Evolutionary conservation across 106 monocot genomes (phyloP).

Genomic region (Platanthera guangdongensis): DNA sequence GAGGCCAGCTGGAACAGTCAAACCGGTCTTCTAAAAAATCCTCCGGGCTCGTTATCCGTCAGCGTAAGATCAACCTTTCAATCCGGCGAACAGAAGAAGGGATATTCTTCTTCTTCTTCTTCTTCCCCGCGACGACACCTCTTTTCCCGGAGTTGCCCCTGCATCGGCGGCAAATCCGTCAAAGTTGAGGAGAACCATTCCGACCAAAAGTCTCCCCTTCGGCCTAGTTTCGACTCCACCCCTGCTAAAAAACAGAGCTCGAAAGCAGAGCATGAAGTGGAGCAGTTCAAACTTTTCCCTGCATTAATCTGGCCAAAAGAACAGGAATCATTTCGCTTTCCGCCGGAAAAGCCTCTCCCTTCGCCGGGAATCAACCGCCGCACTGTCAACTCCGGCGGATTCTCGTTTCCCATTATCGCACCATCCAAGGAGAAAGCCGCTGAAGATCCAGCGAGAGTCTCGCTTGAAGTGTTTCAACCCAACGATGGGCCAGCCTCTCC

Average conservation of each 20-base stretch:
- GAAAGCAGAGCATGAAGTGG: conserved; percentile 14
- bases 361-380: conserved; percentile 16
- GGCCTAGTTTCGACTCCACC: background rate
- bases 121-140: conserved; percentile 14
- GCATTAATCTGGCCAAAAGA: conserved; percentile 20
- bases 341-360: conserved; percentile 11
- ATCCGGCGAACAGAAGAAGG: conserved; percentile 6
- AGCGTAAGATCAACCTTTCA: conserved; percentile 13
- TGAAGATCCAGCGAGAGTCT: conserved; percentile 24
- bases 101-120: background rate
- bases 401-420: conserved; percentile 33
- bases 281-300: conserved; percentile 31
- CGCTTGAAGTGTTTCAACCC: conserved; percentile 46
- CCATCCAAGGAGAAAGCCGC: background rate
- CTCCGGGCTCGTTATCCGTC: conserved; percentile 19
- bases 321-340: conserved; percentile 6
- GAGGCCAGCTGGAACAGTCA: conserved; percentile 78
- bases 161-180: conserved; percentile 54
- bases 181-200: conserved; percentile 40
- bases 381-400: conserved; percentile 22
- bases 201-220: conserved; percentile 21
- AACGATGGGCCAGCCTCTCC: background rate
- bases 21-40: conserved; percentile 37
- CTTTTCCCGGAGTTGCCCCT: conserved; percentile 46
- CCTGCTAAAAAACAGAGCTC: background rate